These are phyloP conservation scores for Linum tenue DNA, from an alignment of 345 rosid genomes.

Conservation along the genomic window DNA sequence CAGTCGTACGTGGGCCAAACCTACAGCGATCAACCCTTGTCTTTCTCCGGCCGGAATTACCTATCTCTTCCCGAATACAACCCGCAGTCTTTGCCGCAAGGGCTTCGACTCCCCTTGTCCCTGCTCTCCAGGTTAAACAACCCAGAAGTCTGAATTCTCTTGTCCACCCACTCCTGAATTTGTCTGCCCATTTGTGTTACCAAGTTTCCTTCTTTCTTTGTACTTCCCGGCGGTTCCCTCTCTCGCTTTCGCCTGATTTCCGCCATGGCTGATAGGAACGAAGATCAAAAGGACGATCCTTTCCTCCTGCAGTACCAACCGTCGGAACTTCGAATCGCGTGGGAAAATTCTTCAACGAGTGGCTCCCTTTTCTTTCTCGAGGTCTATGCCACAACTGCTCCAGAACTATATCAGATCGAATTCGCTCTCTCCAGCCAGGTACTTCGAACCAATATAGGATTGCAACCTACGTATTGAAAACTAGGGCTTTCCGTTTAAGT, in stretches of 20 bases:
- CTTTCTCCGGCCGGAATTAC: too few relatives aligned
- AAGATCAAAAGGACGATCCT: constrained; percentile 33
- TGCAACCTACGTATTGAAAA: not conserved
- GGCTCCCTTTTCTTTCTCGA: constrained; percentile 72
- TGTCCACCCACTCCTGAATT: too few relatives aligned
- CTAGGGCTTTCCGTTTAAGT: not conserved
- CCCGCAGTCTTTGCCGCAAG: too few relatives aligned
- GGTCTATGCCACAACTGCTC: constrained; percentile 66
- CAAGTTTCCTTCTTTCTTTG: too few relatives aligned
- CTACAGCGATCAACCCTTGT: too few relatives aligned
- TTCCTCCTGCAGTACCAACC: constrained; percentile 50
- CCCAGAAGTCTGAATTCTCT: too few relatives aligned
- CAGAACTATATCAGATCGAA: constrained; percentile 49
- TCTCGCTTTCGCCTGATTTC: not conserved
- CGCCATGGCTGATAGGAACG: constrained; percentile 30
- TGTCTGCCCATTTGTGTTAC: too few relatives aligned
- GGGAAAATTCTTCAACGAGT: constrained; percentile 63
- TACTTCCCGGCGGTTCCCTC: too few relatives aligned
- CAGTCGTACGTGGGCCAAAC: too few relatives aligned
- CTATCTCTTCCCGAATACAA: too few relatives aligned
- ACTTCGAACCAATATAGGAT: not conserved
- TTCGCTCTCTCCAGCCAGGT: constrained; percentile 64
- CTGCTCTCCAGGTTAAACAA: too few relatives aligned
- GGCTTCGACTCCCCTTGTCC: too few relatives aligned
- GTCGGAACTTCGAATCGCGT: constrained; percentile 60